phyloP scores from a whole-genome alignment of 2,329 filamentous ascomycete species.

The Harringtonia lauricola region DNA sequence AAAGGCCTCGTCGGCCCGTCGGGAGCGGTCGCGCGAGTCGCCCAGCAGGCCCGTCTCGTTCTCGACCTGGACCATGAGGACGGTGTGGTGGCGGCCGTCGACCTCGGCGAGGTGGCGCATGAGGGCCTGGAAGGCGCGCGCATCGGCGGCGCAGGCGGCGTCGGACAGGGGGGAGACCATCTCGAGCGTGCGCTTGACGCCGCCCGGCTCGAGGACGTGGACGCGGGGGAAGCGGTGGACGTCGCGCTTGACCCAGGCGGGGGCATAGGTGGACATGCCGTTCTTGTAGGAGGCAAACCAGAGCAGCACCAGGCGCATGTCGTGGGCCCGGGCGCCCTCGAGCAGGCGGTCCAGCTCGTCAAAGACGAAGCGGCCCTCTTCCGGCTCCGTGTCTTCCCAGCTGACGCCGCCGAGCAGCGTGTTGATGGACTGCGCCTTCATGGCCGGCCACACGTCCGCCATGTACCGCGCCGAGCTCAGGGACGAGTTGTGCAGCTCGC shows the following conservation, averaged over 20 bases:
- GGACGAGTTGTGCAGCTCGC: slow-evolving; percentile 21
- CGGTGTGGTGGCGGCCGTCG: slow-evolving; percentile 33
- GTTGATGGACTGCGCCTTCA: slow-evolving; percentile 17
- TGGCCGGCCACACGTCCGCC: slow-evolving; percentile 13
- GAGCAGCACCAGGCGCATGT: slow-evolving; percentile 15
- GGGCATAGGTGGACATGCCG: slow-evolving; percentile 13
- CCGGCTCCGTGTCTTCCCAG: slow-evolving; percentile 21
- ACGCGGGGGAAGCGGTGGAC: slow-evolving; percentile 15
- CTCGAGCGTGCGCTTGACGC: slow-evolving; percentile 14
- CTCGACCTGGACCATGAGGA: slow-evolving; percentile 47
- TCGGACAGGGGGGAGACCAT: slow-evolving; percentile 17
- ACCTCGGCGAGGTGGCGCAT: slow-evolving; percentile 26
- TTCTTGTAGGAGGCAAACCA: slow-evolving; percentile 20
- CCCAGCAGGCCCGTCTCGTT: slow-evolving; percentile 42
- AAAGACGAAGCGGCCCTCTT: slow-evolving; percentile 18
- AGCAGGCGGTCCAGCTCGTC: slow-evolving; percentile 16
- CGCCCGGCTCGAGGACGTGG: slow-evolving; percentile 18
- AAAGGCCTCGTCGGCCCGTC: slow-evolving; percentile 29
- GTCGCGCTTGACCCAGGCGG: slow-evolving; percentile 17
- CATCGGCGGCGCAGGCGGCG: slow-evolving; percentile 13
- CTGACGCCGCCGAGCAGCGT: slow-evolving; percentile 19
- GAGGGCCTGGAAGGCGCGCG: slow-evolving; percentile 17
- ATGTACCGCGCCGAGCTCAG: slow-evolving; percentile 17
- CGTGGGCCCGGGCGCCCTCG: slow-evolving; percentile 11
- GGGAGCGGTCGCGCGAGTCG: slow-evolving; percentile 36